Evolutionary conservation across 1,139 yeast genomes (phyloP).

Genomic region (Zygoascus sp.): DNA sequence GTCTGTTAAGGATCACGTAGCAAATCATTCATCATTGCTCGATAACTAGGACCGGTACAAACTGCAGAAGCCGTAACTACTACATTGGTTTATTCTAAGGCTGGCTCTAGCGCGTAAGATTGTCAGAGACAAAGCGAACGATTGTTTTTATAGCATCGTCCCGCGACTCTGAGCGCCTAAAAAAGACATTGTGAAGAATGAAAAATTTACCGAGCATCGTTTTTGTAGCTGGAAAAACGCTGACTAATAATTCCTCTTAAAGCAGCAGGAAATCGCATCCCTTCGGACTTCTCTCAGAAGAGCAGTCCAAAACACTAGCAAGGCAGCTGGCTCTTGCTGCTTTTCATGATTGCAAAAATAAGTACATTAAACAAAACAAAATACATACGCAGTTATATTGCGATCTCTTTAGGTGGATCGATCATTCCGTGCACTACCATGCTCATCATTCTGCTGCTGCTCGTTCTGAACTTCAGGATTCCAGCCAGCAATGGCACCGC

Average conservation of each 20-base stretch:
- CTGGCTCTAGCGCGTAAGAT: conserved; percentile 25
- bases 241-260: background rate
- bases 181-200: conserved; percentile 19
- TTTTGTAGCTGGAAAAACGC: background rate
- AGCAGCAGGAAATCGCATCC: background rate
- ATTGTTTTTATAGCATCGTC: conserved; percentile 20
- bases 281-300: no score
- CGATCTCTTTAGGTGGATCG: no score
- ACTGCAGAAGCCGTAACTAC: conserved; percentile 14
- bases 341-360: no score
- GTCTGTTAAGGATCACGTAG: conserved; percentile 28
- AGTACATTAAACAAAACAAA: background rate
- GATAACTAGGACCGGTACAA: conserved; percentile 26
- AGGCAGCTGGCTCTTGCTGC: no score
- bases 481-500: conserved; percentile 54
- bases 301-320: no score
- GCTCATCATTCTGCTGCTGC: no score
- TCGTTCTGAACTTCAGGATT: conserved; percentile 17
- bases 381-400: no score
- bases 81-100: conserved; percentile 18
- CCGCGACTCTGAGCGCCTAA: conserved; percentile 28
- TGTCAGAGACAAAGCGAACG: conserved; percentile 22
- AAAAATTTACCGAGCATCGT: background rate
- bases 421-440: no score
- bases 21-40: conserved; percentile 18